Percentiles rank a stretch among this genome's conserved stretches.
These are phyloP conservation scores for Strobilomyces dryophilus DNA, from an alignment of 768 basidiomycete genomes.

Conservation along the genomic window DNA sequence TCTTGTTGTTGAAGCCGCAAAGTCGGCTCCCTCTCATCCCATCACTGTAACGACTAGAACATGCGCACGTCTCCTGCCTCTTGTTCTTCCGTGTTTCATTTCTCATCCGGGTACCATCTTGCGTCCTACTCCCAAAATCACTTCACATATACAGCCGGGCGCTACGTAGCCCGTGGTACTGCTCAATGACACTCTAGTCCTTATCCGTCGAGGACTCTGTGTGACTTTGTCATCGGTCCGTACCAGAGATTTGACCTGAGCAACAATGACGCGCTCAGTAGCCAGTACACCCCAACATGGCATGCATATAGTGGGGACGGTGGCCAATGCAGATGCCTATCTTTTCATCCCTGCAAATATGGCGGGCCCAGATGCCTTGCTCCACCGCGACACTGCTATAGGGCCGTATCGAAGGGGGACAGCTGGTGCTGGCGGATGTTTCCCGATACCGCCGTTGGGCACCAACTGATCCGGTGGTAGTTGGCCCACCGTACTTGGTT, in stretches of 20 bases:
- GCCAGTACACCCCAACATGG: slow-evolving; percentile 5
- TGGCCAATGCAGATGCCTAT: slow-evolving; percentile 30
- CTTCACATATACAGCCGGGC: slow-evolving; percentile 16
- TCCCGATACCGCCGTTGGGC: slow-evolving; percentile 23
- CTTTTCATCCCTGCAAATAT: slow-evolving; percentile 63
- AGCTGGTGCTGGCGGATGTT: slow-evolving; percentile 16
- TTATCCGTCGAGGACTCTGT: slow-evolving; percentile 1
- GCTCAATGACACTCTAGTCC: slow-evolving; percentile 13
- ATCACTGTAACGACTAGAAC: slow-evolving; percentile 68
- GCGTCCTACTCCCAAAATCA: slow-evolving; percentile 20
- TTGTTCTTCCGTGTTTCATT: slow-evolving; percentile 32
- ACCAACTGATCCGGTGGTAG: slow-evolving; percentile 18
- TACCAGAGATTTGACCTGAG: slow-evolving; percentile 1
- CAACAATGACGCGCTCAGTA: background rate
- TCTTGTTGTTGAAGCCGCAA: slow-evolving; percentile 17
- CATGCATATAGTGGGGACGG: slow-evolving; percentile 2
- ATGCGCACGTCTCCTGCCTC: slow-evolving; percentile 44
- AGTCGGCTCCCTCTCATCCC: slow-evolving; percentile 20
- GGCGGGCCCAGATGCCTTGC: slow-evolving; percentile 67
- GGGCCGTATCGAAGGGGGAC: slow-evolving; percentile 52
- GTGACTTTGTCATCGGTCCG: slow-evolving; percentile 4
- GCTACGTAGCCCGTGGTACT: slow-evolving; percentile 11
- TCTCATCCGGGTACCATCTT: slow-evolving; percentile 30
- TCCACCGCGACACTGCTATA: slow-evolving; percentile 59
- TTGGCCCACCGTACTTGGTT: slow-evolving; percentile 19